Percentiles rank a stretch among this genome's conserved stretches.
phyloP scores from a whole-genome alignment of 2,329 filamentous ascomycete genomes.

The Alternaria triticimaculans region DNA sequence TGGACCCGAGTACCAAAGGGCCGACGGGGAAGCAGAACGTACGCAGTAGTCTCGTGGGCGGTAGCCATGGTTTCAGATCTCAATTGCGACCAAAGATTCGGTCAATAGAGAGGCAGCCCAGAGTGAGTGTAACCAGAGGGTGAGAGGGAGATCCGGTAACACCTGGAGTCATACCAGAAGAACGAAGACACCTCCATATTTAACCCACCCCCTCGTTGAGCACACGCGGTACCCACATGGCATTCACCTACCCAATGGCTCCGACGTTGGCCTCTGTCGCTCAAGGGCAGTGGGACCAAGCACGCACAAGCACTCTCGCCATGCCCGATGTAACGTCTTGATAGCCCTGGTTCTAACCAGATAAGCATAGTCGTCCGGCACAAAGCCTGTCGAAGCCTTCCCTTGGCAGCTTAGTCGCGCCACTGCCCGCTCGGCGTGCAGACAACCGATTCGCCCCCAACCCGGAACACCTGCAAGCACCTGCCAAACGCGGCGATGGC shows the following conservation, averaged over 20 bases:
- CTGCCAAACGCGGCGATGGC: constrained; percentile 28
- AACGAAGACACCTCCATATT: constrained; percentile 32
- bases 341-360: constrained; percentile 21
- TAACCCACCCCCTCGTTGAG: constrained; percentile 24
- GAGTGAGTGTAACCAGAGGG: constrained; percentile 6
- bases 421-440: constrained; percentile 15
- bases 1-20: not conserved
- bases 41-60: constrained; percentile 40
- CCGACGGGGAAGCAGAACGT: constrained; percentile 13
- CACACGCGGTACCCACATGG: constrained; percentile 1
- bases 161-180: constrained; percentile 12
- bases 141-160: constrained; percentile 13
- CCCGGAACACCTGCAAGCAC: constrained; percentile 24
- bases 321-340: constrained; percentile 43
- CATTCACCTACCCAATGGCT: constrained; percentile 15
- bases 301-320: constrained; percentile 31
- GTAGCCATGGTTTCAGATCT: constrained; percentile 28
- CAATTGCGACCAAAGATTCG: constrained; percentile 17
- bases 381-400: constrained; percentile 34
- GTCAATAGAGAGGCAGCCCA: constrained; percentile 11
- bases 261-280: constrained; percentile 20
- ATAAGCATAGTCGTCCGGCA: constrained; percentile 17
- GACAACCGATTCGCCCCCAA: constrained; percentile 6
- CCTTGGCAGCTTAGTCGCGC: constrained; percentile 37
- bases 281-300: constrained; percentile 22